Evolutionary conservation across 257 asterid species (phyloP).

Genomic region (Ilex aquifolium): DNA sequence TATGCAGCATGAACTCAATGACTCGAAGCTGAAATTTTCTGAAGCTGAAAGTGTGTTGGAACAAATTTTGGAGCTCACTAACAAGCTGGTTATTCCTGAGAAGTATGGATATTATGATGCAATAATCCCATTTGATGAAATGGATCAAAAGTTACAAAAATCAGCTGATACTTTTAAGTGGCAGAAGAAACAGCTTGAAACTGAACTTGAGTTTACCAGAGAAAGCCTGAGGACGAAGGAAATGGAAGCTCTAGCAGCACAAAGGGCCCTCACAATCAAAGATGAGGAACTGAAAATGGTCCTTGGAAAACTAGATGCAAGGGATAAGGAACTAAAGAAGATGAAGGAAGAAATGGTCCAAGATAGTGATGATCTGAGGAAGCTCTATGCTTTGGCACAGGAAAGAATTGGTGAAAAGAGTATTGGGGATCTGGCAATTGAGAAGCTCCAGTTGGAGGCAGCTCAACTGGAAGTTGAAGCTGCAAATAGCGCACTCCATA

Average conservation of each 20-base stretch:
- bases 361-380: slow-evolving; percentile 39
- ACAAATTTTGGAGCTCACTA: slow-evolving; percentile 59
- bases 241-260: slow-evolving; percentile 54
- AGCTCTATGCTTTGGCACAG: slow-evolving; percentile 50
- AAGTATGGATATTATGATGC: slow-evolving; percentile 18
- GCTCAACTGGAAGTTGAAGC: slow-evolving; percentile 81
- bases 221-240: slow-evolving; percentile 63
- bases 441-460: slow-evolving; percentile 61
- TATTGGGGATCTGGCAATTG: slow-evolving; percentile 57
- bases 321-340: slow-evolving; percentile 52
- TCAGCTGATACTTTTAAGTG: slow-evolving; percentile 26
- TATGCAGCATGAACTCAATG: slow-evolving; percentile 45
- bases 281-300: slow-evolving; percentile 59
- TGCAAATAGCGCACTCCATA: slow-evolving; percentile 57
- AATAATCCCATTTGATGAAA: slow-evolving; percentile 17
- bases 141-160: slow-evolving; percentile 12
- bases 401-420: slow-evolving; percentile 48
- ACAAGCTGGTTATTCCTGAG: slow-evolving; percentile 29
- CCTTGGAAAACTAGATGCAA: slow-evolving; percentile 34
- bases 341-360: slow-evolving; percentile 39
- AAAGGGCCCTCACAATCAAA: slow-evolving; percentile 50
- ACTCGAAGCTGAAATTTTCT: slow-evolving; percentile 35
- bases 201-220: slow-evolving; percentile 51
- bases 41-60: slow-evolving; percentile 71
- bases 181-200: slow-evolving; percentile 51